These are phyloP conservation scores for Floccularia luteovirens DNA, from an alignment of 768 basidiomycete species.

Conservation along the genomic window DNA sequence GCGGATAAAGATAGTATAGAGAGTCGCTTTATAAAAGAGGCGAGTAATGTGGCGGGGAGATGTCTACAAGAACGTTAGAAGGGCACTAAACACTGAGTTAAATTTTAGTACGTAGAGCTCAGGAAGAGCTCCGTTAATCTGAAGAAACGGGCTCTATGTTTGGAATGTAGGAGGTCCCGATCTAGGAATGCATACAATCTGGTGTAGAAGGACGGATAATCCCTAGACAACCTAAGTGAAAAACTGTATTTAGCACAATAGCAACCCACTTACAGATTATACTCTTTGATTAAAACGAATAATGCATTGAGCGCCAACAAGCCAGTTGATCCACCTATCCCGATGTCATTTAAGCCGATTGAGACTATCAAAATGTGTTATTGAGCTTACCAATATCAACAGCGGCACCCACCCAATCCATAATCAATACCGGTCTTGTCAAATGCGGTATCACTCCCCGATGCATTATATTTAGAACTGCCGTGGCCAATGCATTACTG, in stretches of 20 bases:
- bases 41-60: constrained; percentile 84
- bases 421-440: constrained; percentile 69
- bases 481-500: constrained; percentile 35
- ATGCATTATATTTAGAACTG: constrained; percentile 75
- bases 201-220: constrained; percentile 94
- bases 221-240: constrained; percentile 36
- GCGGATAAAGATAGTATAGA: constrained; percentile 78
- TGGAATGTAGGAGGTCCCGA: constrained; percentile 81
- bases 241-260: constrained; percentile 1
- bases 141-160: constrained; percentile 93
- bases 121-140: constrained; percentile 87
- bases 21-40: constrained; percentile 91
- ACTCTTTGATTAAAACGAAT: constrained; percentile 85
- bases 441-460: constrained; percentile 77
- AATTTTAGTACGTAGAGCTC: constrained; percentile 69
- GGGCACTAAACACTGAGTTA: not conserved
- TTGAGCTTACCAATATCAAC: constrained; percentile 75
- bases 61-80: constrained; percentile 35
- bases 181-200: constrained; percentile 88
- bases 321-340: constrained; percentile 72
- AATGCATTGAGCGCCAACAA: constrained; percentile 87
- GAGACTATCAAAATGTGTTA: constrained; percentile 1
- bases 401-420: constrained; percentile 87
- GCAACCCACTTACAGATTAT: constrained; percentile 61
- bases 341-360: constrained; percentile 3